Evolutionary conservation across 495 filamentous ascomycete genomes (phyloP), one percentile per base, ranked within the genome.

Genomic region (Penicillium pancosmium): DNA sequence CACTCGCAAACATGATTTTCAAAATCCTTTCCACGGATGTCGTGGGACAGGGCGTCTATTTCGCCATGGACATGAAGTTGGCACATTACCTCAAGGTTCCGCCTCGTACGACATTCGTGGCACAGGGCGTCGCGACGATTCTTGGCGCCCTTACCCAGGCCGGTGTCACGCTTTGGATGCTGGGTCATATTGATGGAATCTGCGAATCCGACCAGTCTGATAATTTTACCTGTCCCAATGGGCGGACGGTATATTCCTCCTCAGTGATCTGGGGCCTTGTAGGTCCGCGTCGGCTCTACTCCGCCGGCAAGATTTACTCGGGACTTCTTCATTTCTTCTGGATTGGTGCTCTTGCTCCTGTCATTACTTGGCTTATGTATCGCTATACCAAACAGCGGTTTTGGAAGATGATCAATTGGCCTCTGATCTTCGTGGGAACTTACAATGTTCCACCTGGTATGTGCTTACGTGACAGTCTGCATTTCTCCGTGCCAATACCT

Each of bases 371-470:
- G 34, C 51, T 62, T 0, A 58, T 69, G 54, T 77, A 78, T 60
- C 75, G 73, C 50, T 65, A 71, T 33, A 74, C 75, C 2, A 69
- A 63, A 55, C 57, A 72, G 53, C 23, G 68, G 54, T 65, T 75
- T 60, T 68, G 65, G 75, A 69, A 74, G 18, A 64, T 71, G 46
- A 70, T 79, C 35, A 78, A 80, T 59, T 77, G 75, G 75, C 78
- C 77, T 2, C 63, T 80, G 23, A 75, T 81, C 23, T 78, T 79
- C 52, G 75, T 75, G 5, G 78, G 78, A 16, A 78, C 76, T 15
- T 73, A 71, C 56, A 77, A 79, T 54, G 68, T 73, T 3, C 72
- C 72, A 31, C 68, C 72, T 12, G 68, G 70, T 71, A 64, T 56
- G 52, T 58, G 2, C 9, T 18, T 52, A 21, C 36, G 18, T 25